These are phyloP conservation scores for Salix dunnii DNA, from an alignment of 345 rosid species.

Conservation along the genomic window DNA sequence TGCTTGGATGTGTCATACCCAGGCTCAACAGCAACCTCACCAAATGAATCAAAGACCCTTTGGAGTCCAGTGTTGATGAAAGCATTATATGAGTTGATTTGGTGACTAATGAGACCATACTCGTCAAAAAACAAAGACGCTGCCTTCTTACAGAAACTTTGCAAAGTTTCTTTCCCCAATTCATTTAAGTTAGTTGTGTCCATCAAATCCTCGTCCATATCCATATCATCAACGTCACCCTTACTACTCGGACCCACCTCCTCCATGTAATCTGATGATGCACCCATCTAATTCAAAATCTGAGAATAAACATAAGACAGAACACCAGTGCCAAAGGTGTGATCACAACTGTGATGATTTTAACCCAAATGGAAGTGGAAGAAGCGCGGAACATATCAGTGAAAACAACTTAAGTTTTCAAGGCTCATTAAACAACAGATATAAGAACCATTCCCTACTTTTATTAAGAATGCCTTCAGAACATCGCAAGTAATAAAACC, in stretches of 20 bases:
- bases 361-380: neutral
- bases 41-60: conserved; percentile 56
- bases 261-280: conserved; percentile 14
- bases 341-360: neutral
- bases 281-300: conserved; percentile 32
- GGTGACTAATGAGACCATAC: conserved; percentile 79
- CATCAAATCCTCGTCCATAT: conserved; percentile 26
- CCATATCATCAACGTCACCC: conserved; percentile 21
- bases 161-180: conserved; percentile 47
- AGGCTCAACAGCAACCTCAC: conserved; percentile 61
- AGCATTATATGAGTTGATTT: conserved; percentile 71
- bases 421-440: neutral
- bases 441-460: neutral
- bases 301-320: neutral
- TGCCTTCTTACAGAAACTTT: conserved; percentile 57
- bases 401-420: neutral
- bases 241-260: conserved; percentile 20
- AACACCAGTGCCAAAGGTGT: neutral
- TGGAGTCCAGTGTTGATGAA: conserved; percentile 65
- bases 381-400: neutral
- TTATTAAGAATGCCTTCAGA: neutral
- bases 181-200: conserved; percentile 29
- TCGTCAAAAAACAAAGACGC: conserved; percentile 56
- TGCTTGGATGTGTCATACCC: conserved; percentile 66
- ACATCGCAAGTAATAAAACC: neutral